Conservation (phyloP, 768 basidiomycete genomes). For the Daedaleopsis sinensis region DNA sequence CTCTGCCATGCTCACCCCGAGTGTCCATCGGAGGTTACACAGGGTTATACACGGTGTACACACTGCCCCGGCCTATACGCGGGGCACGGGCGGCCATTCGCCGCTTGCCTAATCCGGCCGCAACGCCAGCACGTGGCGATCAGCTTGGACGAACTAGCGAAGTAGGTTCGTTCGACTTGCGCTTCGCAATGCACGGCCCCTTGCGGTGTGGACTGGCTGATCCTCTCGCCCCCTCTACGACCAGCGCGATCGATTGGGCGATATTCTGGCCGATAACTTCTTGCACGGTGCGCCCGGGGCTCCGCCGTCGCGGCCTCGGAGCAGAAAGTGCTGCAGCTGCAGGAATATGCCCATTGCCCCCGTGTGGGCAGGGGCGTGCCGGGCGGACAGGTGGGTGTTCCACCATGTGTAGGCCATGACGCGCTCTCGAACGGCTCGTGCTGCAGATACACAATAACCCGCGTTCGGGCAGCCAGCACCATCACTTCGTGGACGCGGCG, state of each 20-base stretch:
- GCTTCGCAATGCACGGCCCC: not conserved
- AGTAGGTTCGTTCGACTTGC: not conserved
- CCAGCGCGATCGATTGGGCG: not conserved
- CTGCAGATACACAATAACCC: constrained; percentile 7
- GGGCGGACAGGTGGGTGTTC: not conserved
- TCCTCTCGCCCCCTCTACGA: not conserved
- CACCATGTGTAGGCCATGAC: constrained; percentile 17
- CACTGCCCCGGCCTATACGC: not conserved
- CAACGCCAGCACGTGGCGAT: not conserved
- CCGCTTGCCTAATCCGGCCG: not conserved
- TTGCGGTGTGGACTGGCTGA: not conserved
- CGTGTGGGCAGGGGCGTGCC: constrained; percentile 2
- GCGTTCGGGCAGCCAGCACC: constrained; percentile 8
- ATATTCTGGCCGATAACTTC: not conserved
- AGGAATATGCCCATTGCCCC: constrained; percentile 4
- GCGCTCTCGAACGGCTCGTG: constrained; percentile 12
- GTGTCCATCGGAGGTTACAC: constrained; percentile 9
- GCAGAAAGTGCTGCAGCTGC: not conserved
- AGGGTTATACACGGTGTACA: constrained; percentile 3
- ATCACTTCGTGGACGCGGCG: constrained; percentile 15
- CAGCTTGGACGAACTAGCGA: not conserved
- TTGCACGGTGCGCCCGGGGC: not conserved
- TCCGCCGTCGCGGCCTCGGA: not conserved
- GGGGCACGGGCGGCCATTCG: no score
- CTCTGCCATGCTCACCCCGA: constrained; percentile 14